phyloP scores from a whole-genome alignment of 2,329 filamentous ascomycete genomes.

The Diaporthe citrichinensis region DNA sequence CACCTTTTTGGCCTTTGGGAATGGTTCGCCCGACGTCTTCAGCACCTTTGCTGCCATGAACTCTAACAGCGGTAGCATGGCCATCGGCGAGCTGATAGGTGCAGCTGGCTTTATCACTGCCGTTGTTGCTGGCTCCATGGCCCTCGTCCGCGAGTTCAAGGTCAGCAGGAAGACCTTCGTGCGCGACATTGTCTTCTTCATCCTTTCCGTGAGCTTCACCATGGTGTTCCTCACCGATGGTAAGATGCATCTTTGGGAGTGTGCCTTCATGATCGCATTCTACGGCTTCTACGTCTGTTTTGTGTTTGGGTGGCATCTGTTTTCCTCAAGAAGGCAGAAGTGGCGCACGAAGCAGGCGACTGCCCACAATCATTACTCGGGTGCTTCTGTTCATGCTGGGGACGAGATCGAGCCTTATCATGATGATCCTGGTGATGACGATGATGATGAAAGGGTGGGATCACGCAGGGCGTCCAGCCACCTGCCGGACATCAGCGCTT shows the following conservation, averaged over 20 bases:
- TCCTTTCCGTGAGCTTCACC: conserved; percentile 86
- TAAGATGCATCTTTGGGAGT: conserved; percentile 88
- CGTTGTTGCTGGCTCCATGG: conserved; percentile 97
- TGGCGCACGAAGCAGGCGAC: conserved; percentile 77
- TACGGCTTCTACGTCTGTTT: conserved; percentile 91
- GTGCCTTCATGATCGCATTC: conserved; percentile 88
- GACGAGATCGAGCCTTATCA: conserved; percentile 77
- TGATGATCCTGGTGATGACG: conserved; percentile 68
- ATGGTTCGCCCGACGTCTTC: conserved; percentile 98
- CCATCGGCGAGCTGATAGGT: conserved; percentile 93
- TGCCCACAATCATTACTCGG: conserved; percentile 81
- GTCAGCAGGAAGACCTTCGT: conserved; percentile 92
- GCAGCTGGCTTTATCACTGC: conserved; percentile 97
- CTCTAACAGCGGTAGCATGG: conserved; percentile 96
- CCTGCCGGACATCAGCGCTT: conserved; percentile 44
- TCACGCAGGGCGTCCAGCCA: conserved; percentile 45
- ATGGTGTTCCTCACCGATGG: conserved; percentile 91
- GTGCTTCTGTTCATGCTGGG: conserved; percentile 62
- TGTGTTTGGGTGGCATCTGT: conserved; percentile 95
- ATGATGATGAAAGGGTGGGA: conserved; percentile 62
- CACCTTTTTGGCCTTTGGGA: conserved; percentile 96
- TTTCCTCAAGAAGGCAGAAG: conserved; percentile 73
- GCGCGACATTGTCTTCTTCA: conserved; percentile 92
- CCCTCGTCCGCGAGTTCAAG: conserved; percentile 92
- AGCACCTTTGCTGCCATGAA: conserved; percentile 98